phyloP scores from a whole-genome alignment of 441 rosid species.

The Populus hybrid region DNA sequence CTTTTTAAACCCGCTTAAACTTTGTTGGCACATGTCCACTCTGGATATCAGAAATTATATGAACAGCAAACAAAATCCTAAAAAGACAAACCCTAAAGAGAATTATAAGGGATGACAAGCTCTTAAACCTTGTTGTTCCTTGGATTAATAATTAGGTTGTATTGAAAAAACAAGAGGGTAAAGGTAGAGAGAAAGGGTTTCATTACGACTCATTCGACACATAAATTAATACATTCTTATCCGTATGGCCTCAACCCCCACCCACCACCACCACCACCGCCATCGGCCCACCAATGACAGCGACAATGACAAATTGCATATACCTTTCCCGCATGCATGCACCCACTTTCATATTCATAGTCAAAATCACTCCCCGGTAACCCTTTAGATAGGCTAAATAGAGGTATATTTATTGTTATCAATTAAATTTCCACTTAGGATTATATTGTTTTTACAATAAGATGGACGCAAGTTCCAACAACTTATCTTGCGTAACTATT shows the following conservation, averaged over 20 bases:
- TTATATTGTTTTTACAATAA: neutral
- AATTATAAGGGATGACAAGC: conserved; percentile 18
- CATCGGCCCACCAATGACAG: too few species aligned
- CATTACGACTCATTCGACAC: conserved; percentile 10
- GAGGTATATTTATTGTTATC: neutral
- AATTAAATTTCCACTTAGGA: neutral
- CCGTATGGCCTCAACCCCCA: conserved; percentile 1
- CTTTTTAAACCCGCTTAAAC: conserved; percentile 18
- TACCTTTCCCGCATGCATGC: too few species aligned
- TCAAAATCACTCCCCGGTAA: neutral
- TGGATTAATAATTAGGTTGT: neutral
- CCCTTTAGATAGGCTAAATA: neutral
- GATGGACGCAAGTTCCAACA: neutral
- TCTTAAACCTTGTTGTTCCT: neutral
- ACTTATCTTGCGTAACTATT: too few species aligned
- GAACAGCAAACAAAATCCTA: conserved; percentile 20
- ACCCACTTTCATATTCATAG: neutral
- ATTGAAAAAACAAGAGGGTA: conserved; percentile 2
- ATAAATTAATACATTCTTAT: neutral
- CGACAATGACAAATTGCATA: neutral
- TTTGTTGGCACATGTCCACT: conserved; percentile 2
- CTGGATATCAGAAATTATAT: neutral
- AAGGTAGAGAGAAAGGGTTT: conserved; percentile 21
- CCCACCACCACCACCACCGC: neutral
- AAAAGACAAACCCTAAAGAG: conserved; percentile 25